Percentiles rank a stretch among this genome's conserved stretches.
These are phyloP conservation scores for Cystofilobasidium bisporidii DNA, from an alignment of 768 basidiomycete species.

Conservation along the genomic window DNA sequence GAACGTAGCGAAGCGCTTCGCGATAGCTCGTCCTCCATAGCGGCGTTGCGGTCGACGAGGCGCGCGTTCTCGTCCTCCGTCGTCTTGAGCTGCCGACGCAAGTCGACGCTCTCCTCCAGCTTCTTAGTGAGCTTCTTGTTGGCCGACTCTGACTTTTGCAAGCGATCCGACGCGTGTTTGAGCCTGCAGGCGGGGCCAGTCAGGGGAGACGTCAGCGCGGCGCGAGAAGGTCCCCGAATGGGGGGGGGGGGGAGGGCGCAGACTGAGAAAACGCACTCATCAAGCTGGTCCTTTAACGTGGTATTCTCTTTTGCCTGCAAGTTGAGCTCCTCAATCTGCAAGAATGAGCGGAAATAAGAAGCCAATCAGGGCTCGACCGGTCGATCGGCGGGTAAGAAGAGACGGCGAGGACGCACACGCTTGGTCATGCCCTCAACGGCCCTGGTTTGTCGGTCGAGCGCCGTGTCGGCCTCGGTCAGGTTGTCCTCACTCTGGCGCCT, in stretches of 20 bases:
- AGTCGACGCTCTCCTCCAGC: slow-evolving; percentile 81
- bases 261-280: slow-evolving; percentile 61
- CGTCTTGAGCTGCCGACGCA: slow-evolving; percentile 39
- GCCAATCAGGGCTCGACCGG: no score
- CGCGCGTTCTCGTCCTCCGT: slow-evolving; percentile 80
- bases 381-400: no score
- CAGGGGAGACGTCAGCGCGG: no score
- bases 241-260: no score
- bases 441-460: slow-evolving; percentile 67
- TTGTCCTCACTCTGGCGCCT: slow-evolving; percentile 94
- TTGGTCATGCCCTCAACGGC: slow-evolving; percentile 63
- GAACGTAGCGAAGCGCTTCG: slow-evolving; percentile 74
- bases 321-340: slow-evolving; percentile 64
- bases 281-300: slow-evolving; percentile 81
- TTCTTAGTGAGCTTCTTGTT: slow-evolving; percentile 99
- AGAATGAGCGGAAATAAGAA: no score
- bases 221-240: not conserved
- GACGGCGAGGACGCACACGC: slow-evolving; percentile 42
- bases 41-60: slow-evolving; percentile 80
- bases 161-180: slow-evolving; percentile 79
- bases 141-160: slow-evolving; percentile 90
- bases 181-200: slow-evolving; percentile 47
- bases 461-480: slow-evolving; percentile 67
- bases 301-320: slow-evolving; percentile 63
- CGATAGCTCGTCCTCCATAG: slow-evolving; percentile 83